These are phyloP conservation scores for Microstegium vimineum DNA, from an alignment of 176 grass and related monocot genomes.

Conservation along the genomic window DNA sequence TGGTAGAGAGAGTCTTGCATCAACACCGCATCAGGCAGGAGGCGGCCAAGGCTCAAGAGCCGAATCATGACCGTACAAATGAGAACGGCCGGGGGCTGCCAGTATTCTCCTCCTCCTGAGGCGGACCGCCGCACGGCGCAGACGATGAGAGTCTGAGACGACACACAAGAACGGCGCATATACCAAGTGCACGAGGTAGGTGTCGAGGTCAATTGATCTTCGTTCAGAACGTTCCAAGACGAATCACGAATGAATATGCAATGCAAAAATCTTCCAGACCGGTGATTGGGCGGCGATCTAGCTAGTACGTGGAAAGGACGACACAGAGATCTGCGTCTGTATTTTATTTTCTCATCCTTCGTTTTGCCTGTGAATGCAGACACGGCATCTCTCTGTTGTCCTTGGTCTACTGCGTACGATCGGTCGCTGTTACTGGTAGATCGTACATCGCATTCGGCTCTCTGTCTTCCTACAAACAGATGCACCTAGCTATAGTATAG, in stretches of 20 bases:
- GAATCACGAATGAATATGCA: background rate
- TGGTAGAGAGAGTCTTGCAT: background rate
- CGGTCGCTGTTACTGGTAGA: background rate
- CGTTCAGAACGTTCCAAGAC: background rate
- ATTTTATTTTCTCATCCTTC: background rate
- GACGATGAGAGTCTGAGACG: background rate
- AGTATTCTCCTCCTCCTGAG: background rate
- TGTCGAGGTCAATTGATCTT: background rate
- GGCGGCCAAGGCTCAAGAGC: background rate
- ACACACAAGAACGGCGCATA: background rate
- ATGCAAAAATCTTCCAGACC: background rate
- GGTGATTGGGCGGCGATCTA: background rate
- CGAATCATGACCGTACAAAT: background rate
- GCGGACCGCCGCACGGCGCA: background rate
- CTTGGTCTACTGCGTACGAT: background rate
- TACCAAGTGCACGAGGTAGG: background rate
- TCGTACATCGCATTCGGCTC: constrained; percentile 15
- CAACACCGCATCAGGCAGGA: background rate
- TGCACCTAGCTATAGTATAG: background rate
- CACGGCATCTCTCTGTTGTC: background rate
- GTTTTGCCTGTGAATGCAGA: background rate
- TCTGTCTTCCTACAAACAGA: background rate
- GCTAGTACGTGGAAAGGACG: background rate
- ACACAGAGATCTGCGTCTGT: background rate
- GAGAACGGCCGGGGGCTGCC: background rate